Base-by-base conservation (phyloP, 2,329 filamentous ascomycete genomes). In the Pseudogymnoascus sp. region DNA sequence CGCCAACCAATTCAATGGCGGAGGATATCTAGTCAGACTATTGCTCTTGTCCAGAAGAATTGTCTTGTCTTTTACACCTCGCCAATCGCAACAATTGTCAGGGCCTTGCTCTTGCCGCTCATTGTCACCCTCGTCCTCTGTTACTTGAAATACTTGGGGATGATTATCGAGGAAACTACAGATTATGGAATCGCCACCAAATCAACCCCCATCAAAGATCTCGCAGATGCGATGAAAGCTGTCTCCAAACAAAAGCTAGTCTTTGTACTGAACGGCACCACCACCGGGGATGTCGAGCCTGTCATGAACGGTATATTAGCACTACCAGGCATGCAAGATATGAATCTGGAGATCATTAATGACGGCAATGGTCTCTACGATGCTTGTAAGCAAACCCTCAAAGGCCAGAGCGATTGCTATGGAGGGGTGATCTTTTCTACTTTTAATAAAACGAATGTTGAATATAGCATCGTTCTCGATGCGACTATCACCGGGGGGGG, bases 21-120 rank as follows among this genome's bases (percentile, higher is more conserved):
- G 25, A 64, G 67, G 35, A 69, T 70, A 29, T 68, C 66, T 59
- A 62, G 62, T 48, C 68, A 70, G 60, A 69, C 67, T 1, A 59
- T 65, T 18, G 65, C 63, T 8, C 64, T 70, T n/a, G 62, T 61
- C 35, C 58, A 69, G 40, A 70, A 69, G 64, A 69, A 70, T 39
- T 63, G 68, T 21, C 66, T 70, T 40, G 61, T 69, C 12, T 69
- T 69, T 59, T 65, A 65, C 55, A 67, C 65, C 62, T 60, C 66
- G 1, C 66, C 66, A 5, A 65, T 68, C 13, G 60, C 65, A 8
- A 67, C 65, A 4, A 27, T 64, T n/a, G 27, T 66, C 8, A 61
- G 69, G 42, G 66, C 66, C 35, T 60, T 69, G 2, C 13, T 69
- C 2, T 67, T 70, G 45, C 69, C 69, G 10, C 61, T 70, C 27